A percentile compares a stretch with the other conserved stretches of the same genome.
These are phyloP conservation scores for Komagataella populi DNA, from an alignment of 805 yeast genomes.

Conservation along the genomic window DNA sequence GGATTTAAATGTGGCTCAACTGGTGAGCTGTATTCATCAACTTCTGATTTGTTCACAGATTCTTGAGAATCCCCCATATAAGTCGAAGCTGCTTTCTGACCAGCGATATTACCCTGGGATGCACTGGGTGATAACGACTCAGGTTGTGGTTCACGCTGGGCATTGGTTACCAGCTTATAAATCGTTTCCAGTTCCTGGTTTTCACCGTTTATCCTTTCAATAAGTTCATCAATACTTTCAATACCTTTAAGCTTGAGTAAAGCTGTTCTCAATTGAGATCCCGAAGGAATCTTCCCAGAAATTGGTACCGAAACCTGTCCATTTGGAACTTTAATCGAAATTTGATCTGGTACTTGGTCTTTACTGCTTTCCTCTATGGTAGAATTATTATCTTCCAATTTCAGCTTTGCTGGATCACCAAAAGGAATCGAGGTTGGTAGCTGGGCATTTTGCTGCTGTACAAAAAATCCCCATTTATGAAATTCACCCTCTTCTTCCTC, in stretches of 20 bases:
- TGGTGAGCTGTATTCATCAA: conserved; percentile 6
- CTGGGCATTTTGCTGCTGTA: conserved; percentile 40
- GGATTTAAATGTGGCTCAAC: conserved; percentile 6
- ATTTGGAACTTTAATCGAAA: conserved; percentile 5
- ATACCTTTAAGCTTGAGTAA: conserved; percentile 68
- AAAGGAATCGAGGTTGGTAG: conserved; percentile 8
- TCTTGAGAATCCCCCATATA: conserved; percentile 11
- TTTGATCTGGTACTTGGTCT: neutral
- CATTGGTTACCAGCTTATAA: conserved; percentile 3
- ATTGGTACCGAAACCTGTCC: neutral
- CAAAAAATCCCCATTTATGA: conserved; percentile 74
- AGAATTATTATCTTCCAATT: neutral
- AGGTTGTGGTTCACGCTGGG: neutral
- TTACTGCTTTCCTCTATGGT: neutral
- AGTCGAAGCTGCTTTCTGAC: neutral
- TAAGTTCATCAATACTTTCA: conserved; percentile 53
- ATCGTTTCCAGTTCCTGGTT: conserved; percentile 15
- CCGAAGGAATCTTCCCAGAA: conserved; percentile 27
- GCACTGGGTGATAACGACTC: neutral
- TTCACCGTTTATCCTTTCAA: conserved; percentile 47
- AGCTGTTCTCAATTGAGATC: conserved; percentile 39
- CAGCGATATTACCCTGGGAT: neutral
- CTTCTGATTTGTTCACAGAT: conserved; percentile 11
- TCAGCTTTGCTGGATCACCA: conserved; percentile 6
- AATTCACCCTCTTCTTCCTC: conserved; percentile 90